Evolutionary conservation across 1,139 yeast genomes (phyloP).

Genomic region (Zygoascus hellenicus): DNA sequence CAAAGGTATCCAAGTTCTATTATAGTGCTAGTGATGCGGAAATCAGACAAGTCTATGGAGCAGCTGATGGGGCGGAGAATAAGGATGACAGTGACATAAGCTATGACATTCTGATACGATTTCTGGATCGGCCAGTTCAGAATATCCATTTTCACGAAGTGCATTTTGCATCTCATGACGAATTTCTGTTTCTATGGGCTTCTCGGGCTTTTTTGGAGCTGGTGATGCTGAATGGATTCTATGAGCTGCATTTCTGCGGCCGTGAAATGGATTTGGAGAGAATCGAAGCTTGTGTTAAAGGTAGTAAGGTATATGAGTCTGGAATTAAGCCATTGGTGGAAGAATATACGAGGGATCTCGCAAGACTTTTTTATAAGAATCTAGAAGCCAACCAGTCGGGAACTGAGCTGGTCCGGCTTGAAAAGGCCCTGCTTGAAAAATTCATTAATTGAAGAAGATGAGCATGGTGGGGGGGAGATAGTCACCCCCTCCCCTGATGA

Average conservation of each 20-base stretch:
- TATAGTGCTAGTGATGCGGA: conserved; percentile 23
- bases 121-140: conserved; percentile 17
- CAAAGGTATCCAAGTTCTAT: conserved; percentile 18
- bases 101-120: conserved; percentile 18
- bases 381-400: neutral
- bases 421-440: conserved; percentile 11
- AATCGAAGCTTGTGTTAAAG: conserved; percentile 14
- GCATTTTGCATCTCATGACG: conserved; percentile 21
- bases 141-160: conserved; percentile 11
- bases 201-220: conserved; percentile 22
- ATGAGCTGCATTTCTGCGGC: conserved; percentile 21
- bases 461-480: no score
- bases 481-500: no score
- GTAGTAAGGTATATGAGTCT: neutral
- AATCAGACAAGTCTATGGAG: conserved; percentile 11
- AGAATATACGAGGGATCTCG: conserved; percentile 3
- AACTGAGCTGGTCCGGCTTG: conserved; percentile 11
- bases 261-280: conserved; percentile 22
- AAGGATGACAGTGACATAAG: conserved; percentile 17
- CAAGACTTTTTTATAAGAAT: neutral
- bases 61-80: conserved; percentile 10
- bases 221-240: conserved; percentile 19
- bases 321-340: conserved; percentile 9
- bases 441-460: neutral
- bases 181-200: conserved; percentile 25